A percentile compares a stretch with the other conserved stretches of the same genome.
Conservation (phyloP, 495 filamentous ascomycete species). For the Alectoria sarmentosa region DNA sequence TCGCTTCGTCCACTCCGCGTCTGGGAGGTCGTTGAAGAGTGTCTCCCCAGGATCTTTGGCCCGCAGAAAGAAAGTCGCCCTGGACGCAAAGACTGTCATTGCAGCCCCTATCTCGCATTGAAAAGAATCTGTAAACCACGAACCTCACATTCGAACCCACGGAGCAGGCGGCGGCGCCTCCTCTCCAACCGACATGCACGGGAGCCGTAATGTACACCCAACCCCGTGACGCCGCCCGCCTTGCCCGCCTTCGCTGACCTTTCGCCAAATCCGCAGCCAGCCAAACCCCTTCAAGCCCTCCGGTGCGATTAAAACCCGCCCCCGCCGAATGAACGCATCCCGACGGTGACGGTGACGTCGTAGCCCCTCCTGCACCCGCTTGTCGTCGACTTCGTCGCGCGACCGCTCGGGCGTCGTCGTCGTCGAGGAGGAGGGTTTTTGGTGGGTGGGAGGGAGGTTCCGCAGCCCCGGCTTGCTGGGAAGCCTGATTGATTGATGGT, state of each 20-base stretch:
- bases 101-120: background rate
- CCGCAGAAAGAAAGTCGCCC: background rate
- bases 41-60: background rate
- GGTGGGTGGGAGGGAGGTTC: no score
- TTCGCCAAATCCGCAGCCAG: background rate
- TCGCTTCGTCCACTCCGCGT: background rate
- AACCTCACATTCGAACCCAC: background rate
- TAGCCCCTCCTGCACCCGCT: slow-evolving; percentile 19
- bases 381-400: slow-evolving; percentile 21
- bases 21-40: slow-evolving; percentile 1
- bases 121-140: background rate
- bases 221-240: background rate
- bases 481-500: no score
- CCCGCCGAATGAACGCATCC: slow-evolving; percentile 34
- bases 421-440: no score
- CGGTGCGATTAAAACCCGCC: slow-evolving; percentile 32
- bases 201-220: background rate
- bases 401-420: slow-evolving; percentile 26
- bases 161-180: background rate
- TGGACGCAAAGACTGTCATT: background rate
- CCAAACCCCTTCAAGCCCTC: slow-evolving; percentile 32
- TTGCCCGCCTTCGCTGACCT: no score
- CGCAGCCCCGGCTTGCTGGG: no score
- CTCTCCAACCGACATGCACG: background rate
- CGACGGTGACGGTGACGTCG: slow-evolving; percentile 32